phyloP scores from a whole-genome alignment of 2,329 filamentous ascomycete species.

The Fusarium sp. region DNA sequence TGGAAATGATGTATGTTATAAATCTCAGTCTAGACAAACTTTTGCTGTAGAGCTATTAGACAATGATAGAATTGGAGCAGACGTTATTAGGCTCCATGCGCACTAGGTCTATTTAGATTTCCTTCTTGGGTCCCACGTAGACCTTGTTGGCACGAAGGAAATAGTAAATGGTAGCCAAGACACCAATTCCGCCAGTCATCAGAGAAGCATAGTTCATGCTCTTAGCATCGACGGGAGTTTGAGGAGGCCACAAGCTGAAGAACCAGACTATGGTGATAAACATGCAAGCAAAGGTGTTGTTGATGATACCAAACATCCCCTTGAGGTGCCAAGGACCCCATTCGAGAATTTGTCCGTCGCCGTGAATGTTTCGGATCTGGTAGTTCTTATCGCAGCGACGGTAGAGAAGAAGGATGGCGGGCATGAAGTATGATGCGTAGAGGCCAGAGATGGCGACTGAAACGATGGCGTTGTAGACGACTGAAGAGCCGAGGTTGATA shows the following conservation, averaged over 20 bases:
- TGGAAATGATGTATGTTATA: slow-evolving; percentile 27
- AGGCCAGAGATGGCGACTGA: slow-evolving; percentile 36
- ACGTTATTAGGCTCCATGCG: too few relatives aligned
- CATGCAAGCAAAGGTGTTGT: slow-evolving; percentile 62
- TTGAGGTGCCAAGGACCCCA: slow-evolving; percentile 67
- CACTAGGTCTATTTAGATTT: neutral
- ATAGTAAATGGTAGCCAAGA: slow-evolving; percentile 58
- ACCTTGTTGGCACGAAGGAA: slow-evolving; percentile 50
- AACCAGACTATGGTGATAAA: slow-evolving; percentile 66
- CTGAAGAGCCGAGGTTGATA: slow-evolving; percentile 36
- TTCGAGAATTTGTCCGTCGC: slow-evolving; percentile 29
- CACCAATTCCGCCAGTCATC: slow-evolving; percentile 52
- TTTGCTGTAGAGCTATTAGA: neutral
- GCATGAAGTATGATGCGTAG: slow-evolving; percentile 36
- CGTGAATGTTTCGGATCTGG: slow-evolving; percentile 29
- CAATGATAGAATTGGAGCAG: neutral
- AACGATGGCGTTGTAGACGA: slow-evolving; percentile 40
- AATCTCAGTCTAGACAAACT: neutral
- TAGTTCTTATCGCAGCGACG: slow-evolving; percentile 36
- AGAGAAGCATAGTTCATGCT: slow-evolving; percentile 59
- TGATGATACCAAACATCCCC: slow-evolving; percentile 59
- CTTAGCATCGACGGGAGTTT: slow-evolving; percentile 32
- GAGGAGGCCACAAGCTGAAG: slow-evolving; percentile 61
- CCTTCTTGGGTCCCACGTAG: slow-evolving; percentile 56
- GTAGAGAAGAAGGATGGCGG: slow-evolving; percentile 36